These are phyloP conservation scores for Candida vaughaniae DNA, from an alignment of 805 yeast species.

Conservation along the genomic window DNA sequence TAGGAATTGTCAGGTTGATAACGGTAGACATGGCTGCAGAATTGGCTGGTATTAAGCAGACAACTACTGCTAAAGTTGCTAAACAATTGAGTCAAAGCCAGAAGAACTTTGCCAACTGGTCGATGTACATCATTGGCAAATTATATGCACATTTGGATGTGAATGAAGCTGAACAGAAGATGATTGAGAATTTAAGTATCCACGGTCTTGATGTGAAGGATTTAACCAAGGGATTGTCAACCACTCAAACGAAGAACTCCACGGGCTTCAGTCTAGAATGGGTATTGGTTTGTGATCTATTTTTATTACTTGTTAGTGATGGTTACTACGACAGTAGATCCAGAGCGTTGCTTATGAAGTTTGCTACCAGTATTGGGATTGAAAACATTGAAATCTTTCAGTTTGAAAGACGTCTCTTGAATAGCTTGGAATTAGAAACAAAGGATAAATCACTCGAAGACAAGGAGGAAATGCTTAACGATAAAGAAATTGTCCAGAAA, in stretches of 20 bases:
- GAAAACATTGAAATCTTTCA: constrained; percentile 70
- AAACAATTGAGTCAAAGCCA: constrained; percentile 65
- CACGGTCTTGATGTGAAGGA: constrained; percentile 82
- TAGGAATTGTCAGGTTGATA: constrained; percentile 75
- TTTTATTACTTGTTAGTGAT: constrained; percentile 74
- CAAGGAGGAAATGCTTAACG: constrained; percentile 70
- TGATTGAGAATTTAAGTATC: constrained; percentile 82
- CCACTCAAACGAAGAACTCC: constrained; percentile 1
- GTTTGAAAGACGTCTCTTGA: constrained; percentile 88
- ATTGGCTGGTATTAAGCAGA: constrained; percentile 58
- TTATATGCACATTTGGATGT: constrained; percentile 82
- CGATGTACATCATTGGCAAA: constrained; percentile 64
- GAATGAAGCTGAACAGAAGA: constrained; percentile 67
- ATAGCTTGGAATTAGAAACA: constrained; percentile 81
- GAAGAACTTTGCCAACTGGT: constrained; percentile 83
- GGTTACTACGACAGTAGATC: constrained; percentile 90
- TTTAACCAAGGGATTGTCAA: constrained; percentile 55
- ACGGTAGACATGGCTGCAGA: constrained; percentile 79
- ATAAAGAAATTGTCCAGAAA: constrained; percentile 69
- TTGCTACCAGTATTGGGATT: constrained; percentile 63
- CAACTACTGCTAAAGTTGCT: constrained; percentile 53
- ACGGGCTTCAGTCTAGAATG: constrained; percentile 65
- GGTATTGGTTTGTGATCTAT: constrained; percentile 92
- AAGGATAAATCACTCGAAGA: constrained; percentile 52
- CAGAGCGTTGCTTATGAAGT: constrained; percentile 67